Percentiles rank a stretch among this genome's conserved stretches.
phyloP scores from a whole-genome alignment of 192 early-diverging fungal species.

The Linnemannia exigua region DNA sequence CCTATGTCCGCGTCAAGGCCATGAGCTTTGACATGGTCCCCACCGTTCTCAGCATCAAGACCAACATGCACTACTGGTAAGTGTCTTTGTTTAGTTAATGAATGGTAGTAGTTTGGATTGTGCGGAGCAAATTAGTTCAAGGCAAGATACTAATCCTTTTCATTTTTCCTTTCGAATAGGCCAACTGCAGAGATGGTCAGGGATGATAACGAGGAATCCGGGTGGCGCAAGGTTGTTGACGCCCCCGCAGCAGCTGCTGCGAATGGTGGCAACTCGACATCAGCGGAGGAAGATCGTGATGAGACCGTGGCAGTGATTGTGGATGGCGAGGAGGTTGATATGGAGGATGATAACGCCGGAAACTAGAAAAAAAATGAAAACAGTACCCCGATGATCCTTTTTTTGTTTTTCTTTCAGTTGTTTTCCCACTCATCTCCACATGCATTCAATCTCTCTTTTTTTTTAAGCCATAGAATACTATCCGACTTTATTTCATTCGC shows the following conservation, averaged over 20 bases:
- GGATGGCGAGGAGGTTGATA: slow-evolving; percentile 45
- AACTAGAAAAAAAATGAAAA: not conserved
- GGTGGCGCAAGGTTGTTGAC: slow-evolving; percentile 53
- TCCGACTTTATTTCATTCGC: too few relatives aligned
- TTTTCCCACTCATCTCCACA: too few relatives aligned
- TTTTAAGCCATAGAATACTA: too few relatives aligned
- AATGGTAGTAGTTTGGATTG: not conserved
- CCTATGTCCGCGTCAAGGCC: slow-evolving; percentile 81
- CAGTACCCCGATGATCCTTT: too few relatives aligned
- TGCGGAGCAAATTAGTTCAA: not conserved
- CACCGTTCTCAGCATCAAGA: slow-evolving; percentile 79
- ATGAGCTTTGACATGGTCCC: slow-evolving; percentile 85
- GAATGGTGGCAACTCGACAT: not conserved
- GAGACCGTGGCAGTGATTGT: slow-evolving; percentile 18
- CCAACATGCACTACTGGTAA: slow-evolving; percentile 78
- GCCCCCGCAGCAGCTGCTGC: not conserved
- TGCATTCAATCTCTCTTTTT: too few relatives aligned
- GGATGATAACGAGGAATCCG: slow-evolving; percentile 55
- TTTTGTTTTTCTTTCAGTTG: too few relatives aligned
- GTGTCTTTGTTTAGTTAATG: not conserved
- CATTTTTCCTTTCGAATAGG: slow-evolving; percentile 23
- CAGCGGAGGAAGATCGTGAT: not conserved
- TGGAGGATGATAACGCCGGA: slow-evolving; percentile 32
- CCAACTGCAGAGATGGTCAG: slow-evolving; percentile 55
- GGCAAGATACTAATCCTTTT: not conserved